These are phyloP conservation scores for Alnus rubra DNA, from an alignment of 306 rosid species.

Conservation along the genomic window DNA sequence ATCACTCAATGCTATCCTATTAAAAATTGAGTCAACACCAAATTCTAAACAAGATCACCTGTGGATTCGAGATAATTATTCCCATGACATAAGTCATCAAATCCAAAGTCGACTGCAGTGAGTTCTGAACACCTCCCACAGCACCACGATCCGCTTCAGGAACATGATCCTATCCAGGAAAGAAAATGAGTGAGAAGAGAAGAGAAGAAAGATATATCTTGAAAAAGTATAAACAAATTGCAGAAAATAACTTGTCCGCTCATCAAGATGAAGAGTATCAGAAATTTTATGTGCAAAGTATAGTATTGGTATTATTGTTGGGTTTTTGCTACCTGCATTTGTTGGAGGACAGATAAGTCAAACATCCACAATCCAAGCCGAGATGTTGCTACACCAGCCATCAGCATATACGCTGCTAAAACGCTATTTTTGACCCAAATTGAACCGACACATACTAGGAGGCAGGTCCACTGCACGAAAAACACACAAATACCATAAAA, in stretches of 20 bases:
- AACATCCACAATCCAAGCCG: constrained; percentile 94
- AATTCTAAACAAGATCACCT: constrained; percentile 41
- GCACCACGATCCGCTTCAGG: constrained; percentile 73
- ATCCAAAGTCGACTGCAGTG: constrained; percentile 80
- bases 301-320: background rate
- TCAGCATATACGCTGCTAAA: constrained; percentile 60
- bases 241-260: background rate
- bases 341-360: constrained; percentile 85
- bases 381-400: constrained; percentile 81
- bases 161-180: constrained; percentile 55
- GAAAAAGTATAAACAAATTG: constrained; percentile 2
- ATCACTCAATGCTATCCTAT: background rate
- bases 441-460: constrained; percentile 65
- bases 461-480: constrained; percentile 69
- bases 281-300: background rate
- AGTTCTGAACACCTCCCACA: constrained; percentile 87
- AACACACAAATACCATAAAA: constrained; percentile 10
- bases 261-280: background rate
- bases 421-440: constrained; percentile 47
- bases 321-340: constrained; percentile 68
- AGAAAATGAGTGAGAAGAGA: background rate
- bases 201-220: constrained; percentile 11
- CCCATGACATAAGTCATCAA: constrained; percentile 84
- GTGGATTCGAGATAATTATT: constrained; percentile 68
- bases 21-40: background rate